These are phyloP conservation scores for Hymenotorrendiella dingleyae DNA, from an alignment of 2,329 filamentous ascomycete species.

Conservation along the genomic window DNA sequence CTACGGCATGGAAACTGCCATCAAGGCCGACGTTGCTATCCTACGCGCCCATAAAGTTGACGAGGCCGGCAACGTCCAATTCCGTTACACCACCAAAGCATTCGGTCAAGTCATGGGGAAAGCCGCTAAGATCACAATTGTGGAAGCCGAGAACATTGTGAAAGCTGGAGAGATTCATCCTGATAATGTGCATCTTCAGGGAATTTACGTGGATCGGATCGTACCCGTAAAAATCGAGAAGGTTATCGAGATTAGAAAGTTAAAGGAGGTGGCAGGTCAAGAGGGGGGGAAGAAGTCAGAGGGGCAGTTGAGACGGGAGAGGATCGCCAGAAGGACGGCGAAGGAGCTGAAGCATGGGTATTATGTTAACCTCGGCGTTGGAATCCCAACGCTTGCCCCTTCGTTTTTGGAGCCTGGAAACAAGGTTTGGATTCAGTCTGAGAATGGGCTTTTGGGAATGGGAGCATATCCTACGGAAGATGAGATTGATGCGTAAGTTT, in stretches of 20 bases:
- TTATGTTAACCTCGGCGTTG: slow-evolving; percentile 76
- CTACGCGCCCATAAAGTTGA: slow-evolving; percentile 72
- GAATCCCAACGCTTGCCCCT: slow-evolving; percentile 82
- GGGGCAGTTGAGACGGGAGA: slow-evolving; percentile 52
- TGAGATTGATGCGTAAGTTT: slow-evolving; percentile 56
- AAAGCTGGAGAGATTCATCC: slow-evolving; percentile 66
- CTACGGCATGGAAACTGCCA: slow-evolving; percentile 72
- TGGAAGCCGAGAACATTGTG: slow-evolving; percentile 82
- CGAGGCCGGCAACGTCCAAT: slow-evolving; percentile 71
- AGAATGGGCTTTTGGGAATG: slow-evolving; percentile 82
- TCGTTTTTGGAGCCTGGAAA: slow-evolving; percentile 63
- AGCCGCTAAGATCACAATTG: slow-evolving; percentile 70
- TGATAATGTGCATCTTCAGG: slow-evolving; percentile 70
- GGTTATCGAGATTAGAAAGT: slow-evolving; percentile 63
- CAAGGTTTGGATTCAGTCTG: slow-evolving; percentile 77
- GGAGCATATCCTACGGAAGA: slow-evolving; percentile 71
- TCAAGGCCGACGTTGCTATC: slow-evolving; percentile 72
- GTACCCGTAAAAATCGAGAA: slow-evolving; percentile 68
- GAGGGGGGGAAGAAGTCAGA: slow-evolving; percentile 32
- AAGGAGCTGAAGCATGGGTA: slow-evolving; percentile 72
- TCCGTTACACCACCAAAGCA: slow-evolving; percentile 71
- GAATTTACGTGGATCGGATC: slow-evolving; percentile 78
- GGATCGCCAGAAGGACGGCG: slow-evolving; percentile 71
- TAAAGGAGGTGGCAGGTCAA: slow-evolving; percentile 37
- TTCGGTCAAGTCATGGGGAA: slow-evolving; percentile 77